Conservation (phyloP, 176 grass and related monocot genomes). For the Carex kokanica region DNA sequence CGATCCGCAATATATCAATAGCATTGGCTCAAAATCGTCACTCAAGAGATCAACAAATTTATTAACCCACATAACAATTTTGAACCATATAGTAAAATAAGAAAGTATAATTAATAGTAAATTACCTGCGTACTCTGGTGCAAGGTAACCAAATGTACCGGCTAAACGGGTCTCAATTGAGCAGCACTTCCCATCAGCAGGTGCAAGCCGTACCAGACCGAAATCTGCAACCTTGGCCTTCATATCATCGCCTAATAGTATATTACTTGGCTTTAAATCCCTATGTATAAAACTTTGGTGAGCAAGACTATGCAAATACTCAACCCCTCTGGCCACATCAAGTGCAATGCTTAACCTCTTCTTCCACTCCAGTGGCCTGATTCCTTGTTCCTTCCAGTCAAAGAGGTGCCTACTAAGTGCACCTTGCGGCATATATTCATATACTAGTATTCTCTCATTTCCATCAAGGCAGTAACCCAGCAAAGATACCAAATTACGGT, state of each 20-base stretch:
- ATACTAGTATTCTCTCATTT: constrained; percentile 88
- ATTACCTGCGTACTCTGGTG: constrained; percentile 95
- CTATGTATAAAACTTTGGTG: constrained; percentile 98
- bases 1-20: not conserved
- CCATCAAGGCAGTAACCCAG: constrained; percentile 92
- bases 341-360: constrained; percentile 74
- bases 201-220: constrained; percentile 83
- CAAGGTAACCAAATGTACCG: constrained; percentile 93
- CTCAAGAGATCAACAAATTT: constrained; percentile 15
- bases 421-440: constrained; percentile 97
- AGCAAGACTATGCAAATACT: constrained; percentile 82
- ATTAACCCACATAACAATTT: not conserved
- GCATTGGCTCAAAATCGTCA: not conserved
- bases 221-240: constrained; percentile 98
- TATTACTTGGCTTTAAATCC: constrained; percentile 91
- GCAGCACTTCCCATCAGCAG: constrained; percentile 78
- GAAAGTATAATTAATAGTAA: too few species aligned
- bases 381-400: constrained; percentile 57
- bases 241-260: constrained; percentile 96
- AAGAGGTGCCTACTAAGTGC: constrained; percentile 72
- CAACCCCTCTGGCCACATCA: constrained; percentile 95
- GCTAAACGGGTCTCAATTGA: constrained; percentile 80
- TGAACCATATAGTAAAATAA: constrained; percentile 17
- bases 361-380: constrained; percentile 87
- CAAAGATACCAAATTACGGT: constrained; percentile 80